Evolutionary conservation across 371 early-diverging fungal genomes (phyloP), one percentile per base, ranked within the genome.

Genomic region (Hamiltosporidium tvaerminnensis): DNA sequence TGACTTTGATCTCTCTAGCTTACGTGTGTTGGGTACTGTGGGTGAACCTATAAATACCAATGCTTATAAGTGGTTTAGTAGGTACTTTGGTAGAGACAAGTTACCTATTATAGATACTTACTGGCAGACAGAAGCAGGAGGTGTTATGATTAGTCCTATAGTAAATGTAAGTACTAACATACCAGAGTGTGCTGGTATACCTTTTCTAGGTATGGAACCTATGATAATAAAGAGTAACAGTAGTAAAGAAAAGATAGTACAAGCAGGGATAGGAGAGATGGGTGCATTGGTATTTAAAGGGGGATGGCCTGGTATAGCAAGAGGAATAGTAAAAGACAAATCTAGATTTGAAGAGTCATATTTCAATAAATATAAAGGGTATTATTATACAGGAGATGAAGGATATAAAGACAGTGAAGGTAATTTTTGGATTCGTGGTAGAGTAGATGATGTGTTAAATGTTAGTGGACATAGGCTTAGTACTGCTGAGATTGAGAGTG

Each of bases 31-130:
- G 38, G 95, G 92, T 30, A 85, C 87, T 38, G 96, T 93, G 2
- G 96, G 96, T 47, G 96, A 96, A 79, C 95, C 94, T 48, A 92
- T 93, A 74, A 89, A 92, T 69, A 84, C 86, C 36, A 89, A 91
- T 62, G 91, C 95, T 12, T 92, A 92, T 89, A 76, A 84, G 55
- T 95, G 94, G 94, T 92, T 90, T 80, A 79, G 85, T 73, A 82
- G 84, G 30, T 81, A 85, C 35, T 89, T 94, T 38, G 92, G 91
- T 35, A 82, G 85, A 59, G 81, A 83, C 14, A 82, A 82, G 30
- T 86, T 89, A 69, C 85, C 89, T 1, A 81, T 96, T 3, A 88
- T 96, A 5, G 96, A 96, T 77, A 92, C 92, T 3, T 91, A 90
- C 80, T 89, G 88, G 88, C 87, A 89, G 57, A 89, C 90, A 0